Conservation (phyloP, 1,284 basidiomycete species). For the Heterobasidion annosum region DNA sequence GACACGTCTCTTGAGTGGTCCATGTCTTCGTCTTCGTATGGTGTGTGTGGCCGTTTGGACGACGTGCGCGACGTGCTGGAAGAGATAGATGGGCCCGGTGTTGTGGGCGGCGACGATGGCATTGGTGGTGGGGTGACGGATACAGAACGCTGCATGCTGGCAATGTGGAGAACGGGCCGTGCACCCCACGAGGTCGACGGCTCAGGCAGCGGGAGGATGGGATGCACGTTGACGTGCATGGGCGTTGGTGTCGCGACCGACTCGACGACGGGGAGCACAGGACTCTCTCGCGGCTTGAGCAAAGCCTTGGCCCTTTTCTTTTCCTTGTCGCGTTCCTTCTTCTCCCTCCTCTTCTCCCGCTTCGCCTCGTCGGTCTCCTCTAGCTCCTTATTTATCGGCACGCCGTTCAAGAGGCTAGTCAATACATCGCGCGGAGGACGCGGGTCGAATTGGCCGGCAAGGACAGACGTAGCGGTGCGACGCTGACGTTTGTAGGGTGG, state of each 20-base stretch:
- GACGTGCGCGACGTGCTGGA: constrained; percentile 67
- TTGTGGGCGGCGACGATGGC: constrained; percentile 54
- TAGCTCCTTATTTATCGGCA: constrained; percentile 50
- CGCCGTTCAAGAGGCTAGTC: constrained; percentile 68
- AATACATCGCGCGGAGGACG: constrained; percentile 61
- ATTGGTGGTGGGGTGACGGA: constrained; percentile 70
- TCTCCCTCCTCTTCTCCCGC: constrained; percentile 42
- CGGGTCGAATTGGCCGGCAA: constrained; percentile 64
- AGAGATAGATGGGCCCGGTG: constrained; percentile 64
- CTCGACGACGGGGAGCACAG: constrained; percentile 6
- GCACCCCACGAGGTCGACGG: constrained; percentile 41
- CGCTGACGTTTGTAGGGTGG: constrained; percentile 40
- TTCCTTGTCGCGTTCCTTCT: constrained; percentile 35
- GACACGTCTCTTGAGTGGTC: constrained; percentile 19
- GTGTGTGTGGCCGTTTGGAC: constrained; percentile 68
- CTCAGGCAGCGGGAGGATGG: constrained; percentile 3
- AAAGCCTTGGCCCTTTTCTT: constrained; percentile 16
- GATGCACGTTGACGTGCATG: constrained; percentile 1
- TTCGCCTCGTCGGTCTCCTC: constrained; percentile 49
- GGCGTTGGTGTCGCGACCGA: constrained; percentile 6
- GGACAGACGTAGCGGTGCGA: constrained; percentile 63
- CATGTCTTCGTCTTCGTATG: constrained; percentile 37
- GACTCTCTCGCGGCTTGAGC: constrained; percentile 14
- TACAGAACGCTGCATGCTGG: constrained; percentile 52
- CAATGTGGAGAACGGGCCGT: constrained; percentile 59